Evolutionary conservation across 2,329 filamentous ascomycete genomes (phyloP).

Genomic region (Westerdykella sp.): DNA sequence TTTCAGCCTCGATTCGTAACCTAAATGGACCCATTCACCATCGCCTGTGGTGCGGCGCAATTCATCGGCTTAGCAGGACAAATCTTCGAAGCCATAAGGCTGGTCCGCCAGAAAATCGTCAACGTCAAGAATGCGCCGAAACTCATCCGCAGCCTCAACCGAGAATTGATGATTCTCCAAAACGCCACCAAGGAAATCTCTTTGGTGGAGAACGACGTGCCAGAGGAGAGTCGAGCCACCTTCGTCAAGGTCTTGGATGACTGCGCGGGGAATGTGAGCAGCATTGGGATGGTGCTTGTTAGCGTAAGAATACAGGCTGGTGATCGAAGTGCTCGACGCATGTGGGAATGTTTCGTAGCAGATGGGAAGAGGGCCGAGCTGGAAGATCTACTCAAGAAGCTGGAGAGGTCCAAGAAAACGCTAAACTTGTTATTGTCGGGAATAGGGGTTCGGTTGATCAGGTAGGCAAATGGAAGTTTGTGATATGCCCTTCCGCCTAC

Average conservation of each 20-base stretch:
- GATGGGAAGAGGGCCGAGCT: conserved; percentile 1
- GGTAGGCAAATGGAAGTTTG: not conserved
- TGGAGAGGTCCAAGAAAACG: conserved; percentile 3
- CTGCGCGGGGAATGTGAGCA: not conserved
- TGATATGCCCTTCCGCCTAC: too few species aligned
- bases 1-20: too few species aligned
- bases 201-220: not conserved
- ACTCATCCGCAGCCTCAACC: conserved; percentile 1
- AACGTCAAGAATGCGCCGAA: conserved; percentile 2
- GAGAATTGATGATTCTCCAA: conserved; percentile 1
- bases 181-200: not conserved
- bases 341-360: conserved; percentile 1
- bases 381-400: conserved; percentile 1
- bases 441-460: not conserved
- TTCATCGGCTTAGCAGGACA: conserved; percentile 3
- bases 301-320: not conserved
- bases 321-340: not conserved
- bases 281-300: not conserved
- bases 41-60: not conserved
- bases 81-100: not conserved
- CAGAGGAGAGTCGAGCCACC: not conserved
- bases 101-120: not conserved
- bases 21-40: conserved; percentile 1
- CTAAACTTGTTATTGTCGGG: not conserved
- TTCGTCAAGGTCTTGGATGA: not conserved